Evolutionary conservation across 116 monocot species (phyloP).

Genomic region (Dioscorea cayenensis): DNA sequence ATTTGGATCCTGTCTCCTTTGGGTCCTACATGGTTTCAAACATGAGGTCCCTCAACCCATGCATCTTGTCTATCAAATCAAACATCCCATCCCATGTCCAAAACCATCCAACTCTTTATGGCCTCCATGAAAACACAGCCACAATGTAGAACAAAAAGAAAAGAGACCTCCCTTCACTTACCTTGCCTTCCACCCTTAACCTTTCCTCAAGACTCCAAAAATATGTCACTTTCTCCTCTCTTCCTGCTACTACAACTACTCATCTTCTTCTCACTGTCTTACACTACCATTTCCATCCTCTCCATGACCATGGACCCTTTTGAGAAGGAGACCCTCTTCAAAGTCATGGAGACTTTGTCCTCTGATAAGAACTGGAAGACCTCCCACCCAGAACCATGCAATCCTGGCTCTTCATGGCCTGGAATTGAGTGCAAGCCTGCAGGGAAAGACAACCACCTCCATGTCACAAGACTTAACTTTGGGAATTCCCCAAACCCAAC

Average conservation of each 20-base stretch:
- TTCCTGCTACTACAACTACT: background rate
- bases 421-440: conserved; percentile 51
- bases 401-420: conserved; percentile 36
- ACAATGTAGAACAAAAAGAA: background rate
- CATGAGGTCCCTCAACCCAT: background rate
- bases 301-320: conserved; percentile 22
- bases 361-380: conserved; percentile 45
- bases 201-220: background rate
- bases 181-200: background rate
- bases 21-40: background rate
- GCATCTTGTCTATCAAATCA: background rate
- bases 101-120: background rate
- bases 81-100: background rate
- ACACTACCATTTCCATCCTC: background rate
- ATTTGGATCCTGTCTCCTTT: background rate
- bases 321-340: conserved; percentile 46
- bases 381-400: conserved; percentile 43
- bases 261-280: background rate
- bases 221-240: background rate
- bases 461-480: conserved; percentile 46
- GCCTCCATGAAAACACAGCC: background rate
- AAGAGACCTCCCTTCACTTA: background rate
- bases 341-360: conserved; percentile 49
- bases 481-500: conserved; percentile 31
- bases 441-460: conserved; percentile 26